Evolutionary conservation across 1,284 basidiomycete species (phyloP).

Genomic region (Stereum hirsutum): DNA sequence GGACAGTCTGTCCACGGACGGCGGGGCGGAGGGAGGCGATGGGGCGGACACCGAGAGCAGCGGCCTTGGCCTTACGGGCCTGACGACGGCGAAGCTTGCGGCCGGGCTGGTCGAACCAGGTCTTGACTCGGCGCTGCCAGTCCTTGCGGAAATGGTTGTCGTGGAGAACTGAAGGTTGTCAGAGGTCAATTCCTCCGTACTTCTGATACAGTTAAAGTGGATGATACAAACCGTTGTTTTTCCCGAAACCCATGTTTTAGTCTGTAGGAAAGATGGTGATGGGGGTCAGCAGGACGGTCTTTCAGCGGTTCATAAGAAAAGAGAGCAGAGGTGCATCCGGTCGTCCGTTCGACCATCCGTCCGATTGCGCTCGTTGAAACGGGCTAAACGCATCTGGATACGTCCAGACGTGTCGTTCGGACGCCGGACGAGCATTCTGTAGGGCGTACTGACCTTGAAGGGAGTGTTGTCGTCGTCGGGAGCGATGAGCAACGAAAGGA

Average conservation of each 20-base stretch:
- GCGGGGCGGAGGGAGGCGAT: slow-evolving; percentile 91
- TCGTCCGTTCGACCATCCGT: slow-evolving; percentile 21
- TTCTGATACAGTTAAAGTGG: too few relatives aligned
- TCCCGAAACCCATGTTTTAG: slow-evolving; percentile 61
- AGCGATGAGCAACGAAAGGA: neutral
- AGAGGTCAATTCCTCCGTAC: neutral
- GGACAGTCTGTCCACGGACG: slow-evolving; percentile 93
- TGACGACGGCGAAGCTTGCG: slow-evolving; percentile 95
- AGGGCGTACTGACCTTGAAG: slow-evolving; percentile 31
- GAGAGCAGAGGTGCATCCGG: slow-evolving; percentile 20
- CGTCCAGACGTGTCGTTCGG: slow-evolving; percentile 12
- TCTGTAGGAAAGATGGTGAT: slow-evolving; percentile 14
- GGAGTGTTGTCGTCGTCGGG: slow-evolving; percentile 11
- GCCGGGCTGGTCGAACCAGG: slow-evolving; percentile 99
- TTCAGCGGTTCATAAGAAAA: slow-evolving; percentile 9
- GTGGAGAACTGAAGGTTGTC: slow-evolving; percentile 59
- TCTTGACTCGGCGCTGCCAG: slow-evolving; percentile 91
- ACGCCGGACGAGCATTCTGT: slow-evolving; percentile 14
- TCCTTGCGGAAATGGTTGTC: slow-evolving; percentile 98
- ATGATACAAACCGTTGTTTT: slow-evolving; percentile 78
- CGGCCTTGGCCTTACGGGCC: slow-evolving; percentile 89
- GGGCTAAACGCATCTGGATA: slow-evolving; percentile 10
- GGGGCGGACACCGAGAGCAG: slow-evolving; percentile 88
- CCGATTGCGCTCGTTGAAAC: slow-evolving; percentile 14
- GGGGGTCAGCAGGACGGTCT: slow-evolving; percentile 9